phyloP scores from a whole-genome alignment of 371 early-diverging fungal species.

The Zychaea mexicana region DNA sequence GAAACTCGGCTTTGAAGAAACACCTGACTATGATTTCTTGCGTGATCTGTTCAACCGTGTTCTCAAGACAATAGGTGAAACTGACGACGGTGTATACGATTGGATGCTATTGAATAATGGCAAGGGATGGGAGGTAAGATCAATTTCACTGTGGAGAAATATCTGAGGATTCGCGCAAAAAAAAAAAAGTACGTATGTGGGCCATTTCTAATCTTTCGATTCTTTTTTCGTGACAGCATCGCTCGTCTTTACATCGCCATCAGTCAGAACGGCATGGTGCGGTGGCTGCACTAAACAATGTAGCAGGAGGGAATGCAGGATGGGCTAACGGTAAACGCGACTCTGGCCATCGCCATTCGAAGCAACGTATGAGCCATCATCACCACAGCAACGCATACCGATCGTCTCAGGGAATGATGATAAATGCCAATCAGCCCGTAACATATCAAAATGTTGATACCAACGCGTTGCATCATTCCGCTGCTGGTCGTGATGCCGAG shows the following conservation, averaged over 20 bases:
- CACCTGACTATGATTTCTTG: slow-evolving; percentile 94
- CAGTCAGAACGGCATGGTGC: slow-evolving; percentile 21
- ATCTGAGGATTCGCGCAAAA: too few relatives aligned
- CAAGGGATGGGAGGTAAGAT: slow-evolving; percentile 55
- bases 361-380: slow-evolving; percentile 8
- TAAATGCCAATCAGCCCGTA: slow-evolving; percentile 14
- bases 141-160: too few relatives aligned
- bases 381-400: slow-evolving; percentile 15
- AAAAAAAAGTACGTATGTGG: background rate
- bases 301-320: slow-evolving; percentile 6
- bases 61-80: slow-evolving; percentile 70
- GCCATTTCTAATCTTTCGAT: background rate
- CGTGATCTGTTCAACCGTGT: slow-evolving; percentile 88
- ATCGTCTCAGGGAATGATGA: slow-evolving; percentile 18
- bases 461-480: slow-evolving; percentile 13
- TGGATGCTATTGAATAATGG: slow-evolving; percentile 84
- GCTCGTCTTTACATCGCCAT: slow-evolving; percentile 21
- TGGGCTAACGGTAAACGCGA: slow-evolving; percentile 15
- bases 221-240: too few relatives aligned
- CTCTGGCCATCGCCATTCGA: slow-evolving; percentile 13
- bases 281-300: slow-evolving; percentile 23
- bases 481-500: slow-evolving; percentile 20
- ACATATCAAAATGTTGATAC: slow-evolving; percentile 26
- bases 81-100: slow-evolving; percentile 93
- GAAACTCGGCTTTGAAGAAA: slow-evolving; percentile 93